phyloP scores from a whole-genome alignment of 2,329 filamentous ascomycete species.

The Pseudocercospora pini-densiflorae region DNA sequence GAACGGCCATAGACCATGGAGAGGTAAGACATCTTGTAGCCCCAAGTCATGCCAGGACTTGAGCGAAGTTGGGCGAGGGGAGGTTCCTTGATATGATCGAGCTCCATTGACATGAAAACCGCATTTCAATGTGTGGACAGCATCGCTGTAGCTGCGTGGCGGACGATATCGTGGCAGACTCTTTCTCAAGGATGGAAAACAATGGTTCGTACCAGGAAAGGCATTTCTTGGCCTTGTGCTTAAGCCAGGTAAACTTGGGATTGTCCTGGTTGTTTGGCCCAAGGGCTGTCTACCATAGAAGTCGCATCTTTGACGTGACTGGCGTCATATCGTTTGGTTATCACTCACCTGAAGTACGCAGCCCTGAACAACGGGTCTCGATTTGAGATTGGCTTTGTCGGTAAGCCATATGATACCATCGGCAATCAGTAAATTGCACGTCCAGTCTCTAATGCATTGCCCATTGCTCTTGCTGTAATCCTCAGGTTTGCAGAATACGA shows the following conservation, averaged over 20 bases:
- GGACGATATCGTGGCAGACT: neutral
- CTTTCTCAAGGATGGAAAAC: neutral
- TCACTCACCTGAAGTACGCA: neutral
- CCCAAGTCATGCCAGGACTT: neutral
- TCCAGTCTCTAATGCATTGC: neutral
- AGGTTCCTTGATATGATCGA: neutral
- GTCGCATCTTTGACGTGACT: neutral
- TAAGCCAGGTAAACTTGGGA: neutral
- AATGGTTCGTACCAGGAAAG: too few species aligned
- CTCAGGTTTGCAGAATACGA: neutral
- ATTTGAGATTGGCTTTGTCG: neutral
- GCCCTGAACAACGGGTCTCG: neutral
- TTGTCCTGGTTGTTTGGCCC: neutral
- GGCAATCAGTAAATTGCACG: neutral
- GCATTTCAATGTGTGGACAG: neutral
- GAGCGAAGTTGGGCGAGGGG: neutral
- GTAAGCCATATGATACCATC: too few species aligned
- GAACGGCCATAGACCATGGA: neutral
- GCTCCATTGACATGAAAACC: neutral
- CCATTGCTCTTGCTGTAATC: neutral
- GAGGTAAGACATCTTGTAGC: neutral
- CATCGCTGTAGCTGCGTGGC: neutral
- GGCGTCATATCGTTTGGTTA: neutral
- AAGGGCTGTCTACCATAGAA: neutral
- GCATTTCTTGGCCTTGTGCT: too few species aligned